Conservation (phyloP, 352 stramenopile species). For the Pythium utonaiense region DNA sequence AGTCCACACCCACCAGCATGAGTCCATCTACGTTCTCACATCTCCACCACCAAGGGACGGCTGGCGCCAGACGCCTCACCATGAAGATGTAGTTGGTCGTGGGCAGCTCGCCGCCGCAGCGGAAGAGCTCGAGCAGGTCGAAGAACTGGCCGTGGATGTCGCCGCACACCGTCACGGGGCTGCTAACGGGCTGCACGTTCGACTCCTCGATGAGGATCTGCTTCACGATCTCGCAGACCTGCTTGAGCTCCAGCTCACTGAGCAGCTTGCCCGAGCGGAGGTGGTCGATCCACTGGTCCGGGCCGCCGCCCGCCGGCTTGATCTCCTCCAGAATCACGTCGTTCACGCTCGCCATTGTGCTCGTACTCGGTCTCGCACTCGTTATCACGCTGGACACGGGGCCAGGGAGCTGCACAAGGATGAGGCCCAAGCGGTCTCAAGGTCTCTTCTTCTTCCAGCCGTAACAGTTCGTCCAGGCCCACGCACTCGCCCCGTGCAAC, state of each 20-base stretch:
- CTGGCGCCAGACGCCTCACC: no score
- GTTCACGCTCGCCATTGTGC: slow-evolving; percentile 52
- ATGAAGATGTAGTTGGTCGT: slow-evolving; percentile 92
- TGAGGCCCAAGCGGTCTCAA: neutral
- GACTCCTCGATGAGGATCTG: slow-evolving; percentile 90
- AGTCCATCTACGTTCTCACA: neutral
- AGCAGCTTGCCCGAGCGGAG: slow-evolving; percentile 74
- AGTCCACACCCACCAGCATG: slow-evolving; percentile 6
- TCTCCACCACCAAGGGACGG: no score
- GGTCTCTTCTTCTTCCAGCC: slow-evolving; percentile 6
- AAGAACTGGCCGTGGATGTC: slow-evolving; percentile 91
- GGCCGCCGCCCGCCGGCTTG: slow-evolving; percentile 52
- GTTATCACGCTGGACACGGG: no score
- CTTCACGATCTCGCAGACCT: slow-evolving; percentile 90
- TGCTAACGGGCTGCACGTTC: slow-evolving; percentile 89
- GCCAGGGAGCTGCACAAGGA: neutral
- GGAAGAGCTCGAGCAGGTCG: slow-evolving; percentile 87
- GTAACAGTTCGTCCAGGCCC: slow-evolving; percentile 10
- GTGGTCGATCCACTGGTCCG: slow-evolving; percentile 84
- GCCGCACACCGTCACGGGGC: slow-evolving; percentile 85
- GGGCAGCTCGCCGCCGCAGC: slow-evolving; percentile 75
- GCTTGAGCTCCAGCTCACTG: slow-evolving; percentile 86
- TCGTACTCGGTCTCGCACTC: no score
- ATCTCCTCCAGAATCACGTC: slow-evolving; percentile 54
- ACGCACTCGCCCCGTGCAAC: neutral